Evolutionary conservation across 2,329 filamentous ascomycete genomes (phyloP).

Genomic region (Fusarium dlaminii): DNA sequence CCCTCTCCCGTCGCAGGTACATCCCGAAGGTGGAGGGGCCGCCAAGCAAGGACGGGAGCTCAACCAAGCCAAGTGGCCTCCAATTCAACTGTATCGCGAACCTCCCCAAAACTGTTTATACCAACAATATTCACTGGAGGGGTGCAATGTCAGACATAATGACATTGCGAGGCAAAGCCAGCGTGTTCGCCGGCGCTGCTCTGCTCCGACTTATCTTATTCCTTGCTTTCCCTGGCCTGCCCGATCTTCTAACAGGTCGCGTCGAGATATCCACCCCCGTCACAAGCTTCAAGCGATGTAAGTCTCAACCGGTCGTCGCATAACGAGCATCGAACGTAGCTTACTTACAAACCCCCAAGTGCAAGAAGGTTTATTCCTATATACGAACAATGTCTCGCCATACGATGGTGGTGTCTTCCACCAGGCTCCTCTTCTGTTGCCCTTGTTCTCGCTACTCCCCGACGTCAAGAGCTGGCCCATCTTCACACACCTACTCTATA

Average conservation of each 20-base stretch:
- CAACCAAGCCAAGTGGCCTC: constrained; percentile 47
- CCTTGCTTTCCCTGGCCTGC: constrained; percentile 81
- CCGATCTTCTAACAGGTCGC: constrained; percentile 85
- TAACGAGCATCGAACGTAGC: neutral
- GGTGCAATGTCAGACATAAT: constrained; percentile 51
- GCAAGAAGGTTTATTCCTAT: constrained; percentile 95
- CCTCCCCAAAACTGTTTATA: constrained; percentile 33
- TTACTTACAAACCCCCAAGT: constrained; percentile 27
- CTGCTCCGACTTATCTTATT: constrained; percentile 83
- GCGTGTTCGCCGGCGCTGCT: constrained; percentile 79
- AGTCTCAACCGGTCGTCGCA: constrained; percentile 46
- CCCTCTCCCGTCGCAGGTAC: constrained; percentile 27
- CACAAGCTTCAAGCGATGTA: constrained; percentile 97
- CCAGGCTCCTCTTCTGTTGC: constrained; percentile 88
- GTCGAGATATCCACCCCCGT: constrained; percentile 98
- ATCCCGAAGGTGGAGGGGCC: constrained; percentile 27
- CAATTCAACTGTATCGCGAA: constrained; percentile 15
- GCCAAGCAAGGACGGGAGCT: constrained; percentile 25
- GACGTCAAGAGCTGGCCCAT: constrained; percentile 72
- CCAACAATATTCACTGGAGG: constrained; percentile 35
- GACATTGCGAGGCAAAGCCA: constrained; percentile 54
- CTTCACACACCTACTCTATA: constrained; percentile 83
- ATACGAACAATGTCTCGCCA: constrained; percentile 94
- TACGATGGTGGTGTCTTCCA: constrained; percentile 91
- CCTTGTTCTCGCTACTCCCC: constrained; percentile 89